These are phyloP conservation scores for Stagonosporopsis rhizophila DNA, from an alignment of 2,329 filamentous ascomycete species.

Conservation along the genomic window DNA sequence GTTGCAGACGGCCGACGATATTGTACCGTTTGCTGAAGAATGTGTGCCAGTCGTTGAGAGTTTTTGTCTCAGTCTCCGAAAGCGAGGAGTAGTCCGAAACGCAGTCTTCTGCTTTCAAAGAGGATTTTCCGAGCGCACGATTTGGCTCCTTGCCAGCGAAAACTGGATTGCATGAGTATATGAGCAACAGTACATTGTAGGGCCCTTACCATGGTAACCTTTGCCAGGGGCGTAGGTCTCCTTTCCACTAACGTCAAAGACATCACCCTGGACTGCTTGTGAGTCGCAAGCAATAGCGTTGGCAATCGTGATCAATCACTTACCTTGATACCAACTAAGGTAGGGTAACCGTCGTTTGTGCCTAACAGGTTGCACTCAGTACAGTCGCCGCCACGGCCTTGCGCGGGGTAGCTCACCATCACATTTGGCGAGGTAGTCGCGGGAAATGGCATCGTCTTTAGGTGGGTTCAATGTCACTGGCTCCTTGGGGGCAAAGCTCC, in stretches of 20 bases:
- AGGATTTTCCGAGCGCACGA: conserved; percentile 85
- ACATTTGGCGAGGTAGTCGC: conserved; percentile 79
- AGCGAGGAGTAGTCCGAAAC: conserved; percentile 81
- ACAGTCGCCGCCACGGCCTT: background rate
- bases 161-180: conserved; percentile 61
- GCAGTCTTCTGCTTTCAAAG: conserved; percentile 84
- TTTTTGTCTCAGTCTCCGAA: conserved; percentile 81
- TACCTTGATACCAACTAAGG: conserved; percentile 66
- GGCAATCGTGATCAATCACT: background rate
- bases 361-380: conserved; percentile 55
- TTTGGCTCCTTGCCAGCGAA: conserved; percentile 97
- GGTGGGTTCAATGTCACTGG: conserved; percentile 80
- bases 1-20: conserved; percentile 67
- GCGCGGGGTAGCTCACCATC: conserved; percentile 68
- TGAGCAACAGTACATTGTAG: background rate
- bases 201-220: conserved; percentile 79
- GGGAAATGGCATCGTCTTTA: conserved; percentile 85
- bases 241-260: conserved; percentile 94
- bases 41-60: conserved; percentile 89
- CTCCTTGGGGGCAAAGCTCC: conserved; percentile 78
- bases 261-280: conserved; percentile 70
- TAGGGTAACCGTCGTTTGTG: conserved; percentile 66
- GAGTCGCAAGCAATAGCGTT: conserved; percentile 6
- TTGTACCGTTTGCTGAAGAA: conserved; percentile 99
- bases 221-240: conserved; percentile 82